Conservation (phyloP, 495 filamentous ascomycete genomes). For the Aspergillus bridgeri region DNA sequence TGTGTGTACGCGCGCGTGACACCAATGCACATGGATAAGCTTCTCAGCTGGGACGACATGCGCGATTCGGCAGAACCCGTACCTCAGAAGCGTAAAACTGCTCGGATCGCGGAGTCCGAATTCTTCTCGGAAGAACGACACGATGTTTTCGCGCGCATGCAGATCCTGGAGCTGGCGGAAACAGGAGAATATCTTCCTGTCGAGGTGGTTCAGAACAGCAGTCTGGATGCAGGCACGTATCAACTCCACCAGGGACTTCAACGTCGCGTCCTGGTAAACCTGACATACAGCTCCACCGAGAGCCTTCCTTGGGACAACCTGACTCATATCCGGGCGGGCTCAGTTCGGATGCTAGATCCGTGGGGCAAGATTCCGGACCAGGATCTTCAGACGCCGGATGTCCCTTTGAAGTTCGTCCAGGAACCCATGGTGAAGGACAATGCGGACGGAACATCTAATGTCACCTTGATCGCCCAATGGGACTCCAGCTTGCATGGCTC, state of each 20-base stretch:
- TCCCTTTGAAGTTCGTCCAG: slow-evolving; percentile 70
- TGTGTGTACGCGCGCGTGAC: slow-evolving; percentile 91
- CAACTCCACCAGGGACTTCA: slow-evolving; percentile 96
- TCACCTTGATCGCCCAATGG: slow-evolving; percentile 87
- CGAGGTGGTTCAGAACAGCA: slow-evolving; percentile 81
- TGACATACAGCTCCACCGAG: slow-evolving; percentile 87
- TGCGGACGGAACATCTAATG: slow-evolving; percentile 85
- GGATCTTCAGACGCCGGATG: slow-evolving; percentile 64
- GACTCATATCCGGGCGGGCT: slow-evolving; percentile 67
- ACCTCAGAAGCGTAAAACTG: slow-evolving; percentile 59
- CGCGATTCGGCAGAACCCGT: slow-evolving; percentile 56
- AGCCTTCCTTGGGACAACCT: slow-evolving; percentile 84
- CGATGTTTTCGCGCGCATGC: slow-evolving; percentile 82
- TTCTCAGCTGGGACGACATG: slow-evolving; percentile 99
- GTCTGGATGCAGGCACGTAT: slow-evolving; percentile 79
- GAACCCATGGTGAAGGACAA: slow-evolving; percentile 75
- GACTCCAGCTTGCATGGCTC: slow-evolving; percentile 93
- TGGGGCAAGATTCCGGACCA: slow-evolving; percentile 81
- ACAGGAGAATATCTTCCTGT: slow-evolving; percentile 87
- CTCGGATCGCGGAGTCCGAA: slow-evolving; percentile 83
- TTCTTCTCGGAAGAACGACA: slow-evolving; percentile 92
- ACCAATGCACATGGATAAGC: slow-evolving; percentile 91
- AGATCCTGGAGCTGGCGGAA: slow-evolving; percentile 88
- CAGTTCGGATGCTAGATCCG: slow-evolving; percentile 76
- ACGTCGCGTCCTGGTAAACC: slow-evolving; percentile 76